Evolutionary conservation across 331 rosid species (phyloP).

Genomic region (Erythrophleum ivorense): DNA sequence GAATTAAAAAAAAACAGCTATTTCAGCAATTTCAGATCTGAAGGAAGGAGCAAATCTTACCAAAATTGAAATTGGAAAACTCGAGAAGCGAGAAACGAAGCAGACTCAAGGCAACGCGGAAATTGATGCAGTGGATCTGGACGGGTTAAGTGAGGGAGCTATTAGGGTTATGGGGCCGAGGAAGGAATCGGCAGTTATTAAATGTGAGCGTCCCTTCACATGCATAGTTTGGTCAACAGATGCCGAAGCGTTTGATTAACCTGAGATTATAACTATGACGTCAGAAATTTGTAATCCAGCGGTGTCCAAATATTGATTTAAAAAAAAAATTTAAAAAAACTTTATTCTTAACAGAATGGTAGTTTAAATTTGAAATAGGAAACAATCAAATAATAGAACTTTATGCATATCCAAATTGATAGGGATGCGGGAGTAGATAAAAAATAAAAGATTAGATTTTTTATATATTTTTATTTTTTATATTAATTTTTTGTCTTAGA

Average conservation of each 20-base stretch:
- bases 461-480: background rate
- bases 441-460: background rate
- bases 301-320: background rate
- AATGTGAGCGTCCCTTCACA: constrained; percentile 34
- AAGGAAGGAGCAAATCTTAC: constrained; percentile 47
- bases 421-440: too few relatives aligned
- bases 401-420: background rate
- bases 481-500: too few relatives aligned
- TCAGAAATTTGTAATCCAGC: background rate
- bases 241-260: constrained; percentile 30
- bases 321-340: background rate
- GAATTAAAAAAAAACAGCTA: background rate
- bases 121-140: constrained; percentile 33
- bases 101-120: background rate
- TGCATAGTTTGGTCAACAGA: constrained; percentile 36
- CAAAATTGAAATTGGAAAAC: constrained; percentile 31
- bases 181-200: constrained; percentile 42
- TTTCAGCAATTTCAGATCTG: constrained; percentile 43
- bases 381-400: background rate
- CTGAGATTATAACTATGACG: background rate
- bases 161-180: constrained; percentile 66
- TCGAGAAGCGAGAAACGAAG: background rate
- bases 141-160: constrained; percentile 36
- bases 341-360: background rate
- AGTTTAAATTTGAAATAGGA: too few relatives aligned